Evolutionary conservation across 345 rosid species (phyloP).

Genomic region (Rhizophora mangle): DNA sequence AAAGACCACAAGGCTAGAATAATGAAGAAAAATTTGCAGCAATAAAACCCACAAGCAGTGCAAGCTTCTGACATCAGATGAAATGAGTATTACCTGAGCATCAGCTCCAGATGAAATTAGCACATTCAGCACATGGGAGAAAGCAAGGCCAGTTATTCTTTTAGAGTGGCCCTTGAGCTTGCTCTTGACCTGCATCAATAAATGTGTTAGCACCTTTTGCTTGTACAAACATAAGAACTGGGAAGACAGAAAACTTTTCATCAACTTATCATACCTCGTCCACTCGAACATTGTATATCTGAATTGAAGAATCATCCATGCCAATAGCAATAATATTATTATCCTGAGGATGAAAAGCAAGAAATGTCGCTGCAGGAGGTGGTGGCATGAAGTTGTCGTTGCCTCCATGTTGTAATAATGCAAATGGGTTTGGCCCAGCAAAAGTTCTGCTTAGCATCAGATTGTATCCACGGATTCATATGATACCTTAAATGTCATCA

Average conservation of each 20-base stretch:
- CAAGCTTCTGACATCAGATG: neutral
- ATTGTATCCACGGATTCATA: slow-evolving; percentile 2
- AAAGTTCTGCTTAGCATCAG: neutral
- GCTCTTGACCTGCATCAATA: slow-evolving; percentile 64
- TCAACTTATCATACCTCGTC: slow-evolving; percentile 57
- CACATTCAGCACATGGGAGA: slow-evolving; percentile 67
- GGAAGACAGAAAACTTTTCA: neutral
- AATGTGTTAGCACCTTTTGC: neutral
- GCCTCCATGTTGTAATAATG: slow-evolving; percentile 49
- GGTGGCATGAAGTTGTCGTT: slow-evolving; percentile 94
- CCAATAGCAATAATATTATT: slow-evolving; percentile 89
- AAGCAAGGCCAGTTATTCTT: slow-evolving; percentile 83
- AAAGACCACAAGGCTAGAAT: neutral
- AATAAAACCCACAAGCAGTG: neutral
- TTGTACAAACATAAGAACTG: neutral
- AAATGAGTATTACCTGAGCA: slow-evolving; percentile 56
- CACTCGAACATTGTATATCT: slow-evolving; percentile 87
- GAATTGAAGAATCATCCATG: slow-evolving; percentile 88
- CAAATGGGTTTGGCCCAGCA: slow-evolving; percentile 11
- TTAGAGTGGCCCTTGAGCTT: slow-evolving; percentile 86
- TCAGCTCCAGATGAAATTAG: slow-evolving; percentile 89
- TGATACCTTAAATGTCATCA: slow-evolving; percentile 92
- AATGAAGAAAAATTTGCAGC: neutral
- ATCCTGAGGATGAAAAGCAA: slow-evolving; percentile 92
- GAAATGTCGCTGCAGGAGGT: slow-evolving; percentile 91